Percentiles rank a stretch among this genome's conserved stretches.
These are phyloP conservation scores for Nakazawaea ernobii DNA, from an alignment of 805 yeast species.

Conservation along the genomic window DNA sequence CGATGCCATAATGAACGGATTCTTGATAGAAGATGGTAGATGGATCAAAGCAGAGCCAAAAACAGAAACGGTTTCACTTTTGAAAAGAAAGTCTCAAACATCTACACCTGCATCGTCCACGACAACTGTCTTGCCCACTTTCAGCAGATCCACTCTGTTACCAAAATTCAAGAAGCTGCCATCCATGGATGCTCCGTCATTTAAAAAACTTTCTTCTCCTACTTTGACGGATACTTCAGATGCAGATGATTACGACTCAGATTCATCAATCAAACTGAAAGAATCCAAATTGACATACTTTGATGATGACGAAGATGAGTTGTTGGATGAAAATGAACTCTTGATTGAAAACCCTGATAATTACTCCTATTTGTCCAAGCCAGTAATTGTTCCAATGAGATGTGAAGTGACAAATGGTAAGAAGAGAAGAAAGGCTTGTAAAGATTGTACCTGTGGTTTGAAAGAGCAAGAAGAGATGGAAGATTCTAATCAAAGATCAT, in stretches of 20 bases:
- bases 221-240: conserved; percentile 42
- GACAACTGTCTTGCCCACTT: background rate
- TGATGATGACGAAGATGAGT: conserved; percentile 39
- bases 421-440: conserved; percentile 88
- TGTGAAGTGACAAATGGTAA: conserved; percentile 46
- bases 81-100: conserved; percentile 11
- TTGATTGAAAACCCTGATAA: conserved; percentile 33
- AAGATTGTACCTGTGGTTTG: conserved; percentile 96
- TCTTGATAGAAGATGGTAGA: conserved; percentile 36
- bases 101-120: conserved; percentile 3
- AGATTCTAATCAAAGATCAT: conserved; percentile 34
- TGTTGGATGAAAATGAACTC: conserved; percentile 54
- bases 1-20: conserved; percentile 65
- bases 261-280: conserved; percentile 35
- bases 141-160: background rate
- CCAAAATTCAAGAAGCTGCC: conserved; percentile 16
- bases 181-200: conserved; percentile 16
- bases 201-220: conserved; percentile 16
- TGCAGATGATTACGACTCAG: conserved; percentile 32
- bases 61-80: conserved; percentile 19
- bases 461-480: conserved; percentile 79
- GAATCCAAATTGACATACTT: conserved; percentile 49
- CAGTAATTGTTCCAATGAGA: conserved; percentile 51
- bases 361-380: conserved; percentile 17
- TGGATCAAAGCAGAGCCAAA: conserved; percentile 52